phyloP scores from a whole-genome alignment of 306 rosid species.

The Cotoneaster glaucophyllus region DNA sequence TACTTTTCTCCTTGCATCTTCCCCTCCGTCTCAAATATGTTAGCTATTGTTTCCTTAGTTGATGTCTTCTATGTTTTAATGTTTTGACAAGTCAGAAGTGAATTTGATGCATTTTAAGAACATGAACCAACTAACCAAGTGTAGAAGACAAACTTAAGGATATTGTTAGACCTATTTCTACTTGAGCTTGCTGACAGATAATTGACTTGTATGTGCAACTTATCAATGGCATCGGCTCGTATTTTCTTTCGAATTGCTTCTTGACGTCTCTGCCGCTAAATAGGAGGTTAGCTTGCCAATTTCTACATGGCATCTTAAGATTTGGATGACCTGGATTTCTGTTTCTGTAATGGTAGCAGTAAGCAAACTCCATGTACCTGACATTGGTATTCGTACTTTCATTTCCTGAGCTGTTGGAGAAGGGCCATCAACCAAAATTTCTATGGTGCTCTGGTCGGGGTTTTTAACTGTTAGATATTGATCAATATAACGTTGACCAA shows the following conservation, averaged over 20 bases:
- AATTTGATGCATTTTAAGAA: background rate
- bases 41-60: background rate
- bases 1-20: background rate
- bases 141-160: background rate
- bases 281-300: background rate
- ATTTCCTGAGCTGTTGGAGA: background rate
- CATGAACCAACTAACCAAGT: background rate
- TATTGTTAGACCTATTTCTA: background rate
- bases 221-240: background rate
- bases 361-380: background rate
- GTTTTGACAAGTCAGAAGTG: background rate
- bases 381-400: background rate
- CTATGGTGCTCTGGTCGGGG: background rate
- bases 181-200: background rate
- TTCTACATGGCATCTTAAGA: background rate
- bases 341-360: too few relatives aligned
- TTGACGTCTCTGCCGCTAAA: background rate
- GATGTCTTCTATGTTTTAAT: background rate
- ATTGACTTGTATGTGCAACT: background rate
- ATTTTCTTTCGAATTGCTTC: background rate
- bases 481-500: too few relatives aligned
- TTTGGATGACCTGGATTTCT: background rate
- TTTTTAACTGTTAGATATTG: too few relatives aligned
- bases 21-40: background rate
- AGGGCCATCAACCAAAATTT: too few relatives aligned